Percentiles rank a stretch among this genome's conserved stretches.
Evolutionary conservation across 306 rosid species (phyloP).

Genomic region (Carpinus fangiana): DNA sequence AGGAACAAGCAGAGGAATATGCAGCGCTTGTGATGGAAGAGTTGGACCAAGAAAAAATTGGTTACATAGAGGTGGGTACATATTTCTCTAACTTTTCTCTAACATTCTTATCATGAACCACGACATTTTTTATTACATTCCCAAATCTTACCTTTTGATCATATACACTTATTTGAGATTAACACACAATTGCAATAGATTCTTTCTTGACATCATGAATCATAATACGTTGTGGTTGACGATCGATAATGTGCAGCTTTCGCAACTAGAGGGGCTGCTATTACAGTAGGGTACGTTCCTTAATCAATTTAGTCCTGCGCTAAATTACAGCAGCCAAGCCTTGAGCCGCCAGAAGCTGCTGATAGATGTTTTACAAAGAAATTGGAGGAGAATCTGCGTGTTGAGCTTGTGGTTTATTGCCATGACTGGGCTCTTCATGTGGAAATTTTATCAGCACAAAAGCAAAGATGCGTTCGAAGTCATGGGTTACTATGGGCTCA

Average conservation of each 20-base stretch:
- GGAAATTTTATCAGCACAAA: conserved; percentile 88
- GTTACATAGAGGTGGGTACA: conserved; percentile 83
- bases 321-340: conserved; percentile 98
- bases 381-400: conserved; percentile 92
- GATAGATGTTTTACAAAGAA: conserved; percentile 31
- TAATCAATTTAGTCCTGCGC: conserved; percentile 83
- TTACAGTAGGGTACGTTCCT: conserved; percentile 92
- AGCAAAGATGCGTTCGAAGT: conserved; percentile 52
- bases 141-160: too few relatives aligned
- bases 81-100: neutral
- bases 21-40: conserved; percentile 99
- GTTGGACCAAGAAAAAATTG: conserved; percentile 91
- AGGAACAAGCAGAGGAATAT: conserved; percentile 99
- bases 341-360: conserved; percentile 48
- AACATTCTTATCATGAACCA: too few relatives aligned
- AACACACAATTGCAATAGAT: too few relatives aligned
- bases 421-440: conserved; percentile 74
- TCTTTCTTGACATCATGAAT: too few relatives aligned
- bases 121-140: too few relatives aligned
- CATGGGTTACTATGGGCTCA: conserved; percentile 87
- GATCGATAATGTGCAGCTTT: conserved; percentile 55
- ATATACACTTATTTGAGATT: too few relatives aligned
- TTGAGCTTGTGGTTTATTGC: conserved; percentile 66
- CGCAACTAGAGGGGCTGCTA: conserved; percentile 95
- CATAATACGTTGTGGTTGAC: too few relatives aligned